Percentiles rank a stretch among this genome's conserved stretches.
Conservation (phyloP, 441 rosid species). For the Lepidium campestre region DNA sequence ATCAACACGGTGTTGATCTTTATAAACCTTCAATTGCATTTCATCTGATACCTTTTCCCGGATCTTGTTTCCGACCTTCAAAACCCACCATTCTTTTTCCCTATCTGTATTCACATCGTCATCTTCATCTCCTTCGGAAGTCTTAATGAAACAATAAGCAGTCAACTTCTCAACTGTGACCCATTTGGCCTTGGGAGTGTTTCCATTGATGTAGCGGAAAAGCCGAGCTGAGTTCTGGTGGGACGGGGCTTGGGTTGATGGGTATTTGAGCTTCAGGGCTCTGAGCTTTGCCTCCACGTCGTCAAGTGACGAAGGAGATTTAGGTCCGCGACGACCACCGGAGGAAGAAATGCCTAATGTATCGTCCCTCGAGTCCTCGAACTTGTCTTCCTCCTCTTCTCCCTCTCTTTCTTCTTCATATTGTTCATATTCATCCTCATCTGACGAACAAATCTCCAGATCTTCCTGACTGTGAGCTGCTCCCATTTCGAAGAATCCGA, state of each 20-base stretch:
- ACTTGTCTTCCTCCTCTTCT: constrained; percentile 42
- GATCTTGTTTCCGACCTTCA: constrained; percentile 65
- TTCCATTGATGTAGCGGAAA: constrained; percentile 71
- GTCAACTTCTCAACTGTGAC: constrained; percentile 63
- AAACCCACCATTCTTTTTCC: constrained; percentile 62
- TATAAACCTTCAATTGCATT: constrained; percentile 65
- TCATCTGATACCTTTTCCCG: constrained; percentile 57
- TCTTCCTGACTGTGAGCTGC: constrained; percentile 77
- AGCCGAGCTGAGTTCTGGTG: constrained; percentile 61
- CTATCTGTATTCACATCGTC: constrained; percentile 39
- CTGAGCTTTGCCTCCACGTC: constrained; percentile 77
- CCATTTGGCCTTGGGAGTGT: constrained; percentile 95
- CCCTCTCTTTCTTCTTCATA: constrained; percentile 20
- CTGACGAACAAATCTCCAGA: constrained; percentile 67
- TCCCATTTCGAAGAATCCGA: constrained; percentile 43
- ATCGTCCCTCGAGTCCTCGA: constrained; percentile 48
- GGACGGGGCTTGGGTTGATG: constrained; percentile 36
- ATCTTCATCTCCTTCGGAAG: constrained; percentile 34
- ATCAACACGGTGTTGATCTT: constrained; percentile 83
- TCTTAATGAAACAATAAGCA: constrained; percentile 53
- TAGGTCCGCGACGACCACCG: constrained; percentile 27
- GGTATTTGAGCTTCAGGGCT: constrained; percentile 78
- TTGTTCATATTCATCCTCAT: constrained; percentile 43
- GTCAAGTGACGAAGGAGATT: constrained; percentile 60
- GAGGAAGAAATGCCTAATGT: constrained; percentile 45